Conservation (phyloP, 179 eudicot species). For the Silene noctiflora region DNA sequence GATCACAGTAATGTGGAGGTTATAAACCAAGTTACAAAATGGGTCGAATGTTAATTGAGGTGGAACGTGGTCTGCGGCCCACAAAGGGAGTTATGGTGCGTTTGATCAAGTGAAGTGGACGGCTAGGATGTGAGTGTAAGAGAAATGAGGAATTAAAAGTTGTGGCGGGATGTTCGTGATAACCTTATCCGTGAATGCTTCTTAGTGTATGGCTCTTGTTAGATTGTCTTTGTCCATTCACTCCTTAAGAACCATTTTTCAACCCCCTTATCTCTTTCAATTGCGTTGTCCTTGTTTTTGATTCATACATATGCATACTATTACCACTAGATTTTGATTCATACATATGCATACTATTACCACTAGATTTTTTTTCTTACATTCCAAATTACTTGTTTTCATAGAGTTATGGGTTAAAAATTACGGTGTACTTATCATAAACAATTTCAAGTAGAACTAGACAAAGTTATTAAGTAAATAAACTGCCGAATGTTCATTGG, state of each 20-base stretch:
- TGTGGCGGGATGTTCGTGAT: conserved; percentile 30
- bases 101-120: neutral
- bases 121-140: conserved; percentile 13
- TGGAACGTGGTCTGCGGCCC: neutral
- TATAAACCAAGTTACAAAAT: neutral
- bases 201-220: conserved; percentile 39
- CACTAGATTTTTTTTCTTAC: too few relatives aligned
- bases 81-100: neutral
- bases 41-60: neutral
- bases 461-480: too few relatives aligned
- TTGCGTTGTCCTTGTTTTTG: neutral
- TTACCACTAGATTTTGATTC: too few relatives aligned
- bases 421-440: too few relatives aligned
- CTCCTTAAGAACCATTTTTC: neutral
- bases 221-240: conserved; percentile 40
- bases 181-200: conserved; percentile 42
- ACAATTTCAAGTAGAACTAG: too few relatives aligned
- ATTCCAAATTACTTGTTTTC: too few relatives aligned
- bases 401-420: too few relatives aligned
- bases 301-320: too few relatives aligned
- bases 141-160: conserved; percentile 14
- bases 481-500: too few relatives aligned
- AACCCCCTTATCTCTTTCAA: conserved; percentile 19
- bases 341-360: too few relatives aligned
- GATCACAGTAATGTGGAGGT: conserved; percentile 4